These are phyloP conservation scores for Botryosphaeria agaves DNA, from an alignment of 2,329 filamentous ascomycete species.

Conservation along the genomic window DNA sequence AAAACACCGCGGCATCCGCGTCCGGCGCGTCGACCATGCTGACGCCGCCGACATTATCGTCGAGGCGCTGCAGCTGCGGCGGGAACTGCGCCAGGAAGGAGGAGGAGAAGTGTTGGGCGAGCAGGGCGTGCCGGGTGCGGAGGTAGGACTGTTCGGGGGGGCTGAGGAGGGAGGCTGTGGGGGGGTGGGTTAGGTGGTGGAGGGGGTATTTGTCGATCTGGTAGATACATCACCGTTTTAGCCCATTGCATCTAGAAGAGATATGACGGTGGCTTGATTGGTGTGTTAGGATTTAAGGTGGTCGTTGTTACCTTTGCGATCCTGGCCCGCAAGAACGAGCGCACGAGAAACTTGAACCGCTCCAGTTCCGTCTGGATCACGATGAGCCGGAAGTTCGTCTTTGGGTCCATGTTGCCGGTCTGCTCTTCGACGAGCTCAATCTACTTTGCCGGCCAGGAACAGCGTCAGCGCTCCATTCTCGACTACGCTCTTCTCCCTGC, in stretches of 20 bases:
- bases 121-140: conserved; percentile 64
- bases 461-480: not conserved
- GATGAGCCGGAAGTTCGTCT: conserved; percentile 82
- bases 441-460: conserved; percentile 12
- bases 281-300: too few relatives aligned
- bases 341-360: conserved; percentile 77
- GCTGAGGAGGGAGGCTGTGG: conserved; percentile 50
- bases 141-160: conserved; percentile 66
- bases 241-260: too few relatives aligned
- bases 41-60: conserved; percentile 77
- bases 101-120: conserved; percentile 68
- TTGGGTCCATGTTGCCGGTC: conserved; percentile 74
- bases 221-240: too few relatives aligned
- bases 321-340: conserved; percentile 67
- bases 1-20: conserved; percentile 67
- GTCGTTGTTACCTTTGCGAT: conserved; percentile 82
- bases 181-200: conserved; percentile 43
- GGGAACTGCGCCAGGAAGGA: conserved; percentile 80
- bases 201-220: conserved; percentile 64
- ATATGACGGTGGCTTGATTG: too few relatives aligned
- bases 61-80: conserved; percentile 58
- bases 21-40: conserved; percentile 89
- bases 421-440: conserved; percentile 35
- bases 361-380: conserved; percentile 94
- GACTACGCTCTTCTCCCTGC: conserved; percentile 1